Conservation (phyloP, 306 rosid genomes). For the Sesbania bispinosa region DNA sequence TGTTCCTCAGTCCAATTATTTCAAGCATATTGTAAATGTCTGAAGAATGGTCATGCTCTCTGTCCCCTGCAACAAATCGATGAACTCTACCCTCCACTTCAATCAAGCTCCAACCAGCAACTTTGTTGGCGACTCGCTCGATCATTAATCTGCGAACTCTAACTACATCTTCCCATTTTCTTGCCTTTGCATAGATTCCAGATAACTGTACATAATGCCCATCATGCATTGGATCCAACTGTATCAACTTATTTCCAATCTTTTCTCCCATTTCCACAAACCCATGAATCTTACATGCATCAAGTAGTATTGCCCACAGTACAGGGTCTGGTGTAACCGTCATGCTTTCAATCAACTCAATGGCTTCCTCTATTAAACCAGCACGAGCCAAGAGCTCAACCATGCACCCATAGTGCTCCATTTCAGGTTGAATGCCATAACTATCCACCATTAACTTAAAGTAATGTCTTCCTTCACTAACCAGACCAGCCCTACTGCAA, state of each 20-base stretch:
- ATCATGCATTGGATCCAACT: conserved; percentile 66
- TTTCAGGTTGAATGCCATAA: conserved; percentile 57
- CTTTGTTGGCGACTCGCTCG: conserved; percentile 43
- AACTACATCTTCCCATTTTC: conserved; percentile 80
- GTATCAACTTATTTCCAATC: conserved; percentile 64
- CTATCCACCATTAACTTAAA: conserved; percentile 56
- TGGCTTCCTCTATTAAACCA: conserved; percentile 62
- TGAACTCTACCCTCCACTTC: conserved; percentile 70
- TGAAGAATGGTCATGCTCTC: conserved; percentile 45
- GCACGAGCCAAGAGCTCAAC: conserved; percentile 72
- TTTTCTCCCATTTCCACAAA: conserved; percentile 59
- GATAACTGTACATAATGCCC: conserved; percentile 84
- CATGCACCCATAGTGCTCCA: conserved; percentile 95
- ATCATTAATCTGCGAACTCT: conserved; percentile 63
- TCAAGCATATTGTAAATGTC: conserved; percentile 64
- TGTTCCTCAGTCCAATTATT: conserved; percentile 38
- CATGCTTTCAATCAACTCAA: conserved; percentile 52
- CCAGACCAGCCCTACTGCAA: conserved; percentile 69
- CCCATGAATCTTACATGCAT: conserved; percentile 72
- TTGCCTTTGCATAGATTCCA: conserved; percentile 63
- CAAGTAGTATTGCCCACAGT: conserved; percentile 70
- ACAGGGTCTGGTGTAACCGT: conserved; percentile 54
- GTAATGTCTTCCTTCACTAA: conserved; percentile 52
- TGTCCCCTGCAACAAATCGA: conserved; percentile 70
- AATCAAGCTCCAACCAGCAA: conserved; percentile 81